Evolutionary conservation across 345 rosid genomes (phyloP).

Genomic region (Salix dunnii): DNA sequence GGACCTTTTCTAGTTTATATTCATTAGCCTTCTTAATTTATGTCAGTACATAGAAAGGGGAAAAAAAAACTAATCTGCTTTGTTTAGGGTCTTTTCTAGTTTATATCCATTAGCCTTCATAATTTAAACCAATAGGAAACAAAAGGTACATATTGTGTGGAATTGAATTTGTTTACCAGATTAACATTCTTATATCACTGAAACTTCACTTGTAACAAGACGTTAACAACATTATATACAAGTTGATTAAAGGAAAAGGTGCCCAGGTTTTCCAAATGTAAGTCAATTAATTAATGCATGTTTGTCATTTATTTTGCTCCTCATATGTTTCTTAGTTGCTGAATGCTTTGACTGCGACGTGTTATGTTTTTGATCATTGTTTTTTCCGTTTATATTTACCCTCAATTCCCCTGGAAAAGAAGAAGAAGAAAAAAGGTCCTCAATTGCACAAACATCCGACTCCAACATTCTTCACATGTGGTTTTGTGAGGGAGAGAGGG

Average conservation of each 20-base stretch:
- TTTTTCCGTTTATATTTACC: constrained; percentile 60
- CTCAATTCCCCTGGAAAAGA: constrained; percentile 68
- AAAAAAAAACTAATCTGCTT: neutral
- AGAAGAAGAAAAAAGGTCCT: neutral
- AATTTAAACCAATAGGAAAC: neutral
- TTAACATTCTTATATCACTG: neutral
- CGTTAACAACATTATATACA: neutral
- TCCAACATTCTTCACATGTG: neutral
- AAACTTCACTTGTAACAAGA: neutral
- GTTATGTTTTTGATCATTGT: constrained; percentile 70
- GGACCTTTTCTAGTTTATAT: too few species aligned
- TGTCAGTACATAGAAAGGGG: too few species aligned
- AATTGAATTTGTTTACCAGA: neutral
- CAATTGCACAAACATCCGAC: neutral
- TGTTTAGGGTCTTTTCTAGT: neutral
- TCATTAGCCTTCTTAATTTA: too few species aligned
- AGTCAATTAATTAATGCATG: constrained; percentile 19
- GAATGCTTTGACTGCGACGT: constrained; percentile 97
- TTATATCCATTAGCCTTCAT: neutral
- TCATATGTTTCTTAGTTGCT: constrained; percentile 92
- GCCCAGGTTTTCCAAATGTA: neutral
- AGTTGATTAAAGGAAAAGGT: neutral
- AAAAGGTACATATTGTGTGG: neutral
- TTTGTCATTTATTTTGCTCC: constrained; percentile 98
- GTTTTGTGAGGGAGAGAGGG: too few species aligned